Conservation (phyloP, 2,329 filamentous ascomycete genomes). For the Ophiostoma sp. region DNA sequence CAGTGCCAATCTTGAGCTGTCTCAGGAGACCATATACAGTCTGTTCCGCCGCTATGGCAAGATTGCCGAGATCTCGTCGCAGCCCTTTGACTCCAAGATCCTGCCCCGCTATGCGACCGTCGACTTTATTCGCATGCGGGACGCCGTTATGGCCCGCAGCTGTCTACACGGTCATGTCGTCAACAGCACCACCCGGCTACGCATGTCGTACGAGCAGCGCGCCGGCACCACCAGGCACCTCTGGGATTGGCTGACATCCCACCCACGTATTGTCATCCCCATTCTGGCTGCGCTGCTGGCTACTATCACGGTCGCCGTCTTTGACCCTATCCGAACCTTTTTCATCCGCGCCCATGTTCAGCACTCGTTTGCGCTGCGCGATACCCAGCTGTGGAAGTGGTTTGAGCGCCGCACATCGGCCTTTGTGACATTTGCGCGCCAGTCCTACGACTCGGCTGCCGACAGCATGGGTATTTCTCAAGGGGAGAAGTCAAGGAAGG, state of each 20-base stretch:
- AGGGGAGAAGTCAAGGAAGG: not conserved
- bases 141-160: constrained; percentile 83
- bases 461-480: constrained; percentile 49
- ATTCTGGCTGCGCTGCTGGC: constrained; percentile 74
- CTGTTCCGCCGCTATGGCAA: constrained; percentile 89
- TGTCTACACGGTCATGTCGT: constrained; percentile 84
- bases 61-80: constrained; percentile 74
- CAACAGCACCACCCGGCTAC: constrained; percentile 55
- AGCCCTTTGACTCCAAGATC: constrained; percentile 80
- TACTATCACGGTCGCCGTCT: constrained; percentile 76
- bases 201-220: constrained; percentile 76
- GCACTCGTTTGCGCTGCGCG: constrained; percentile 64
- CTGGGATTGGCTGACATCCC: constrained; percentile 78
- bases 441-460: constrained; percentile 49
- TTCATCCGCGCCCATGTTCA: constrained; percentile 88
- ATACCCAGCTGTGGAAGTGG: constrained; percentile 73
- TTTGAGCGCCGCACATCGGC: constrained; percentile 67
- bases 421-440: constrained; percentile 51
- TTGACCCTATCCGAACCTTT: constrained; percentile 90
- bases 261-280: constrained; percentile 85
- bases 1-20: constrained; percentile 67
- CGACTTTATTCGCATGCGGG: constrained; percentile 66
- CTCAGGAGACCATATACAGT: constrained; percentile 79
- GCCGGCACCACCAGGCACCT: constrained; percentile 67
- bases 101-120: constrained; percentile 73